Evolutionary conservation across 495 filamentous ascomycete species (phyloP), one percentile per base, ranked within the genome.

Genomic region (Penicillium ochrochloron): DNA sequence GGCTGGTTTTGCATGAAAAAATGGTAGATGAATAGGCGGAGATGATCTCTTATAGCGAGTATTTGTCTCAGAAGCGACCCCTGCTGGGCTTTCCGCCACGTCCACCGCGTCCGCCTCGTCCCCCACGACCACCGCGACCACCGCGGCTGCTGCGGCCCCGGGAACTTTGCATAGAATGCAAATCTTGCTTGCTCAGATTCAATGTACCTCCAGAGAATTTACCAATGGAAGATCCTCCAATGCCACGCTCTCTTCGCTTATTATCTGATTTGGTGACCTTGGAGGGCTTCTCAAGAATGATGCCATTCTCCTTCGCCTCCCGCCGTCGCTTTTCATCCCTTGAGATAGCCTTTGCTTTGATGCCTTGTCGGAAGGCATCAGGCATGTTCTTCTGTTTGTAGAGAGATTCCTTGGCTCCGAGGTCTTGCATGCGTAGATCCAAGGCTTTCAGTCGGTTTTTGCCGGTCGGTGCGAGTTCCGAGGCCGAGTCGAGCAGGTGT

Each of bases 281-380:
- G 5, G 74, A 77, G 29, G 83, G 84, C 64, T 86, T 88, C 80
- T 98, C 95, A 3, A 99, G 80, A 60, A 98, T 86, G 62, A 98
- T 89, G 8, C 95, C 95, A 65, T 93, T 96, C 78, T 97, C 93
- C 66, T 84, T 86, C 8, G 95, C 95, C 68, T 96, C 91, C 33
- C 76, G 80, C 34, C 95, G 78, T 37, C 95, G 78, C 71, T 81
- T 90, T 2, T 85, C 82, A 70, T 98, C 94, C 60, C 85, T 86
- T 41, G 78, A 75, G 14, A 70, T 77, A 3, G 85, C 84, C 60
- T 91, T 90, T 3, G 85, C 83, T 11, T 81, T 77, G 61, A 97
- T 97, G 8, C 93, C 93, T 74, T 88, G 91, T 56, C 91, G 83
- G 67, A 92, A 88, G 6, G 86, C 72, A 77, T 94, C 87, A 35